Evolutionary conservation across 768 basidiomycete genomes (phyloP), one percentile per base, ranked within the genome.

Genomic region (Russula virescens): DNA sequence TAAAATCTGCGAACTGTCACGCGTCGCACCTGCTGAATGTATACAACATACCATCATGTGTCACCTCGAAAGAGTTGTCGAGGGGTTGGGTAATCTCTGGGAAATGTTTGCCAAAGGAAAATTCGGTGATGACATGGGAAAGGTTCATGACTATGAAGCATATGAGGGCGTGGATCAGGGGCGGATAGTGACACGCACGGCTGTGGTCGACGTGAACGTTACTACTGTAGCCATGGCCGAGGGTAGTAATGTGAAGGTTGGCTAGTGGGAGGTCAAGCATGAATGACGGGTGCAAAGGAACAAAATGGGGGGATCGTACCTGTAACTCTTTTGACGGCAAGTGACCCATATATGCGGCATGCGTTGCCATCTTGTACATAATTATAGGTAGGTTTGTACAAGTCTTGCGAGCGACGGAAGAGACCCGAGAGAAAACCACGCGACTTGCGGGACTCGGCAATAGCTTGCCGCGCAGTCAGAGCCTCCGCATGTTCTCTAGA

Each of bases 51-150:
- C 88, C 82, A 28, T 89, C 78, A 58, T 82, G 69, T 0, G 90
- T 81, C 0, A 86, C 68, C 72, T 96, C 90, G 62, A 89, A 89
- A 1, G 91, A 90, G 71, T 93, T 86, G 70, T 98, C 96, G 45
- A 99, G 81, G 0, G 96, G 96, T 72, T 99, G 96, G 0, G 85
- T 83, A 54, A 99, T 98, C 48, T 94, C 89, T 2, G 96, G 96
- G 79, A 97, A 98, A 77, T 89, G 87, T 2, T 94, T 91, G 1
- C 96, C 96, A 66, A 98, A 98, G 0, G 94, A 97, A 72, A 98
- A 97, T 73, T 99, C 96, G 56, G 87, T 87, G 70, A 98, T 94
- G 65, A 97, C 86, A 77, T 98, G 96, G 3, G 92, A 94, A 40
- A 99, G 81, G 71, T 99, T 99, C 92, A 98, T 94, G 68, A 87